Evolutionary conservation across 1,284 basidiomycete species (phyloP).

Genomic region (Cerrena zonata): DNA sequence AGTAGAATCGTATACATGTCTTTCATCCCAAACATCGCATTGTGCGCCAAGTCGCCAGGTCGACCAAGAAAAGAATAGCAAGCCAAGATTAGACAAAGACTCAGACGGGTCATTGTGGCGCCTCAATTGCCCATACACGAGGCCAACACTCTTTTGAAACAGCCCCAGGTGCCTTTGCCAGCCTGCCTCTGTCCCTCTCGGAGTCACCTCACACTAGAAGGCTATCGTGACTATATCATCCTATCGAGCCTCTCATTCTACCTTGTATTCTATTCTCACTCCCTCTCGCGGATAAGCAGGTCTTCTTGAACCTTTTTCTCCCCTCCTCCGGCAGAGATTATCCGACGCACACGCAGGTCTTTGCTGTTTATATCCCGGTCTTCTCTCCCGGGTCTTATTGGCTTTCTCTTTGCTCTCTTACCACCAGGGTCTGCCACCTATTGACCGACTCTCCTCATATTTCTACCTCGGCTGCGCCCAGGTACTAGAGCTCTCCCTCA

Average conservation of each 20-base stretch:
- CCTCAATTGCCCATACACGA: no score
- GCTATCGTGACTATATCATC: neutral
- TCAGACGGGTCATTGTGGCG: neutral
- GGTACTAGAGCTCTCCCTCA: slow-evolving; percentile 4
- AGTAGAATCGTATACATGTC: no score
- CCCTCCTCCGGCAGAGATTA: slow-evolving; percentile 9
- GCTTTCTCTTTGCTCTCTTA: slow-evolving; percentile 1
- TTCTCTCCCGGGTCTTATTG: neutral
- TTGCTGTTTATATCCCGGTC: neutral
- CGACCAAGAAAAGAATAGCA: no score
- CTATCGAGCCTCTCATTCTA: neutral
- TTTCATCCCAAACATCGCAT: no score
- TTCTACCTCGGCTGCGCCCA: slow-evolving; percentile 14
- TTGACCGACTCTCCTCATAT: neutral
- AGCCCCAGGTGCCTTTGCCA: neutral
- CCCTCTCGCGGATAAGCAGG: neutral
- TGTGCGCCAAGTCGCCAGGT: no score
- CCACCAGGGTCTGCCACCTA: slow-evolving; percentile 1
- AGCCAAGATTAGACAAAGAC: neutral
- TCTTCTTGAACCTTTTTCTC: no score
- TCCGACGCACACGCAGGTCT: neutral
- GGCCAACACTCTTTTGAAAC: neutral
- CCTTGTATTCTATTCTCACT: neutral
- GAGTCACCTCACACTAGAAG: neutral
- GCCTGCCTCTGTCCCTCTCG: neutral